phyloP scores from a whole-genome alignment of 192 early-diverging fungal genomes.

The Backusella sp. region DNA sequence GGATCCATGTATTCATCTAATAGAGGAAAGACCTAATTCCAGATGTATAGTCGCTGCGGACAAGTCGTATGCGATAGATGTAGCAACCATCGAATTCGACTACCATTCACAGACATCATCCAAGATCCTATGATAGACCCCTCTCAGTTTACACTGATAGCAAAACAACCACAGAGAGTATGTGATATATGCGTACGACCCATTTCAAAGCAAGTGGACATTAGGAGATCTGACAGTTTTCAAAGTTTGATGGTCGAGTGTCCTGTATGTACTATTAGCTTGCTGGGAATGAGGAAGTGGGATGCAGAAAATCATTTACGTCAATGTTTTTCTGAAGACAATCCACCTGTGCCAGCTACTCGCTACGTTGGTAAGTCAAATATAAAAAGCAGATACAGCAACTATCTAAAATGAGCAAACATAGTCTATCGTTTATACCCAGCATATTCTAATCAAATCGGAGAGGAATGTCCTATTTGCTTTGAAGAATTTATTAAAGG shows the following conservation, averaged over 20 bases:
- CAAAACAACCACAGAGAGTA: conserved; percentile 19
- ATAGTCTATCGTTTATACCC: background rate
- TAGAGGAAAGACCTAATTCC: background rate
- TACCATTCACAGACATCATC: conserved; percentile 46
- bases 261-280: conserved; percentile 58
- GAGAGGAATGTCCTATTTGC: conserved; percentile 86
- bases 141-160: conserved; percentile 20
- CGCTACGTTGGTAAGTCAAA: conserved; percentile 62
- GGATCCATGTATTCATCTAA: background rate
- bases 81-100: conserved; percentile 53
- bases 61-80: conserved; percentile 81
- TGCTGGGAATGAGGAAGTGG: conserved; percentile 36
- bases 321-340: conserved; percentile 53
- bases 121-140: conserved; percentile 39
- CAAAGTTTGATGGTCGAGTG: conserved; percentile 71
- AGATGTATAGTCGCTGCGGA: conserved; percentile 69
- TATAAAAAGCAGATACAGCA: background rate
- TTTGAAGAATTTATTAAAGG: conserved; percentile 85
- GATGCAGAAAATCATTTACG: conserved; percentile 62
- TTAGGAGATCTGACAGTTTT: conserved; percentile 32
- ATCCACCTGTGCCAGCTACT: conserved; percentile 49
- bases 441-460: conserved; percentile 53
- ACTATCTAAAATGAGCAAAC: background rate
- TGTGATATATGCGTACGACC: conserved; percentile 23
- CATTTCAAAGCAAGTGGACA: conserved; percentile 12